Conservation (phyloP, 1,284 basidiomycete species). For the Apiotrichum siamense region DNA sequence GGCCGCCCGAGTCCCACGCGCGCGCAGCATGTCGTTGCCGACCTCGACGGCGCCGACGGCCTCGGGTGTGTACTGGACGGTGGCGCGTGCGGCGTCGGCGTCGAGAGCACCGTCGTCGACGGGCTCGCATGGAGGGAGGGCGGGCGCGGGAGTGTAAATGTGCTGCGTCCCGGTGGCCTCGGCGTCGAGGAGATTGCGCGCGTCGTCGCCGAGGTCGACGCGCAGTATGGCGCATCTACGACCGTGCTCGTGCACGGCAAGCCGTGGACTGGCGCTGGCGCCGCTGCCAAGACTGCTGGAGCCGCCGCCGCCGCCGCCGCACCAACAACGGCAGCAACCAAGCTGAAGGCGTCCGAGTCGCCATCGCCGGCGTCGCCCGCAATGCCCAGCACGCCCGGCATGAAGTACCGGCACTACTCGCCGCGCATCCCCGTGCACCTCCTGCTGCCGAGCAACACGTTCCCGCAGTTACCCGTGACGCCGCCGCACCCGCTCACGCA, state of each 20-base stretch:
- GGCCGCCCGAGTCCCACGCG: slow-evolving; percentile 90
- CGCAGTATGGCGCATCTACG: slow-evolving; percentile 26
- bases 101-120: slow-evolving; percentile 95
- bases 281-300: background rate
- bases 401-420: slow-evolving; percentile 99
- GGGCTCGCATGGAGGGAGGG: slow-evolving; percentile 59
- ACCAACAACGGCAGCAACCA: no score
- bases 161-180: slow-evolving; percentile 87
- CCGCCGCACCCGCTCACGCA: slow-evolving; percentile 12
- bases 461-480: slow-evolving; percentile 47
- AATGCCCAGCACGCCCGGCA: slow-evolving; percentile 92
- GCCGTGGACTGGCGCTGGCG: slow-evolving; percentile 14
- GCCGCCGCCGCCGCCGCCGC: no score
- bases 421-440: slow-evolving; percentile 77
- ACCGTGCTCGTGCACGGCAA: slow-evolving; percentile 32
- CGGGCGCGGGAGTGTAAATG: slow-evolving; percentile 60
- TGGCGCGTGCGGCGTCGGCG: slow-evolving; percentile 79
- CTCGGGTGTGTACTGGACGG: slow-evolving; percentile 82
- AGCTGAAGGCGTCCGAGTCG: no score
- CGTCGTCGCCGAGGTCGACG: slow-evolving; percentile 52
- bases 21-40: slow-evolving; percentile 77
- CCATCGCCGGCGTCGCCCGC: no score
- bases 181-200: slow-evolving; percentile 79
- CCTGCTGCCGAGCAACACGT: slow-evolving; percentile 53
- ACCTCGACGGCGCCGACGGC: slow-evolving; percentile 59